Evolutionary conservation across 1,284 basidiomycete genomes (phyloP), one percentile per base, ranked within the genome.

Genomic region (Sporisorium scitamineum): DNA sequence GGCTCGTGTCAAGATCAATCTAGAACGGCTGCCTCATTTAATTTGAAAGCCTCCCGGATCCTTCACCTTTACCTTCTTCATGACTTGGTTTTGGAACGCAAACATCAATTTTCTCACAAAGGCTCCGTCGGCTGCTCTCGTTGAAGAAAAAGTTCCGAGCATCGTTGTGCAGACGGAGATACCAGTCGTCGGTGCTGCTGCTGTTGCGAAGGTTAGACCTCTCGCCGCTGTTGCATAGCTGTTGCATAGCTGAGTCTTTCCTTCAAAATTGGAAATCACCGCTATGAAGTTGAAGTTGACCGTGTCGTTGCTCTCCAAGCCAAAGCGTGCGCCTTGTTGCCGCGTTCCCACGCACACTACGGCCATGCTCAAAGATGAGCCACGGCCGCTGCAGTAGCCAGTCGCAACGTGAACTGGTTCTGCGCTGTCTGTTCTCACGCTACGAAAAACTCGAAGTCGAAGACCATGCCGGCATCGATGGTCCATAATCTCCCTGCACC

Each of bases 261-360:
- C 13, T 11, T 20, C 24, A 24, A 16, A 26, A 5, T 26, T 45
- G 44, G 13, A 24, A 24, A 7, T 27, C 14, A n/a, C 47, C 8
- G 47, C 16, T 18, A 48, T 31, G 47, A 48, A 48, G 37, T 5
- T 14, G 16, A 11, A 39, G 26, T 31, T 29, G 47, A 11, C 22
- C 26, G 47, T 31, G 45, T n/a, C 27, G 47, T 48, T 29, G 47
- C 27, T 13, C 16, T 47, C 44, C 47, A 48, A 29, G 47, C 26
- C 4, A 31, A 10, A 27, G 27, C 27, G 29, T 48, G 47, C 47
- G 27, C 47, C 5, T 14, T 29, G 16, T 39, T 39, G 37, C 37
- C 18, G 18, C 37, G 16, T 48, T 48, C 27, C 9, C 47, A 48
- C 47, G 47, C 47, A 31, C 29, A n/a, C 11, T 2, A n/a, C n/a